These are phyloP conservation scores for Chlorella sp. DNA, from an alignment of 139 green algal genomes.

Conservation along the genomic window DNA sequence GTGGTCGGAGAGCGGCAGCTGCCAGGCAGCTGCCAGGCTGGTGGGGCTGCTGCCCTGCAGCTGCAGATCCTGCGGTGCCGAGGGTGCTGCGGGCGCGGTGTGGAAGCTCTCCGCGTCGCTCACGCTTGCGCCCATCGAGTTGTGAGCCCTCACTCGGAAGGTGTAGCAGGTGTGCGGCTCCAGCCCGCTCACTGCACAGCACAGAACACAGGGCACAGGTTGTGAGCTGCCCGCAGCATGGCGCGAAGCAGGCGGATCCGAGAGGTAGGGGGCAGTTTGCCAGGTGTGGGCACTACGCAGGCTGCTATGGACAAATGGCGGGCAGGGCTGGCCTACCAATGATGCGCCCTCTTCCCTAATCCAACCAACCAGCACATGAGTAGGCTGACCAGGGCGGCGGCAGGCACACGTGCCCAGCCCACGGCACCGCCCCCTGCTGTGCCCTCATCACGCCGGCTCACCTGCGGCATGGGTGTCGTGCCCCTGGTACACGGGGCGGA, in stretches of 20 bases:
- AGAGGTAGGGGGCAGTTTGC: too few relatives aligned
- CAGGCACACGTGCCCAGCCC: background rate
- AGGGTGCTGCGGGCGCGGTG: conserved; percentile 44
- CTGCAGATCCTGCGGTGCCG: conserved; percentile 11
- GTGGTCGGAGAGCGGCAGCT: conserved; percentile 49
- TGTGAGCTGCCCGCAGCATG: background rate
- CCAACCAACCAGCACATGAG: too few relatives aligned
- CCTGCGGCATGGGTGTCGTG: background rate
- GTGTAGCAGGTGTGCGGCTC: conserved; percentile 60
- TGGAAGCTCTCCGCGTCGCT: background rate
- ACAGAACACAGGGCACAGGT: background rate
- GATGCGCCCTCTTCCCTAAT: too few relatives aligned
- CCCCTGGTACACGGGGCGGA: conserved; percentile 48
- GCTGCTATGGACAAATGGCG: too few relatives aligned
- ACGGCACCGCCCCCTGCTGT: background rate
- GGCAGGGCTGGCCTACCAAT: too few relatives aligned
- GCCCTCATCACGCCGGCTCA: background rate
- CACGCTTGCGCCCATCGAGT: conserved; percentile 57
- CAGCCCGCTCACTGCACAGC: conserved; percentile 50
- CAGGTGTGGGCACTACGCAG: too few relatives aligned
- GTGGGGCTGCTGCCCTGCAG: conserved; percentile 16
- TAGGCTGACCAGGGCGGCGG: too few relatives aligned
- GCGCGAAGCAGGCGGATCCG: background rate
- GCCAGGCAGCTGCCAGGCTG: conserved; percentile 47
- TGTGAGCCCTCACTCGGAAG: conserved; percentile 59